These are phyloP conservation scores for Penicillium concentricum DNA, from an alignment of 2,329 filamentous ascomycete species.

Conservation along the genomic window DNA sequence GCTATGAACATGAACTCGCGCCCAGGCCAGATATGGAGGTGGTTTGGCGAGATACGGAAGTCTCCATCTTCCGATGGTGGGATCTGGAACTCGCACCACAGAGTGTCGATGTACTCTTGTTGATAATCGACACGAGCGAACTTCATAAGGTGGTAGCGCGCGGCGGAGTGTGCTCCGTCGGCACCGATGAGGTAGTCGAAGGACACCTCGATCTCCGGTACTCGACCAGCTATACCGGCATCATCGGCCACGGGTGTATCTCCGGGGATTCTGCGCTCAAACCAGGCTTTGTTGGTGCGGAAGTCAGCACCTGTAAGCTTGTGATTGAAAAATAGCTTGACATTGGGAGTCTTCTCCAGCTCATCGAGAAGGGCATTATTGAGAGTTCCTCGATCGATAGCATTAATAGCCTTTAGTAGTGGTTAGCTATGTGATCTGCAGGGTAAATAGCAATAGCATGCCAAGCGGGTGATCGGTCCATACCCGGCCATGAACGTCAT, in stretches of 20 bases:
- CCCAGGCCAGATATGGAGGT: conserved; percentile 96
- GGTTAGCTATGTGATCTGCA: conserved; percentile 3
- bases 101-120: conserved; percentile 91
- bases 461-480: conserved; percentile 25
- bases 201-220: conserved; percentile 72
- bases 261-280: conserved; percentile 58
- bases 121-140: conserved; percentile 84
- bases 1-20: conserved; percentile 98
- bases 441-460: conserved; percentile 10
- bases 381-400: conserved; percentile 78
- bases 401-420: conserved; percentile 68
- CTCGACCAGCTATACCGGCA: conserved; percentile 43
- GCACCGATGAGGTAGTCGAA: conserved; percentile 94
- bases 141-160: conserved; percentile 95
- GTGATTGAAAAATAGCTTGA: conserved; percentile 88
- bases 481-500: conserved; percentile 85
- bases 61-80: conserved; percentile 52
- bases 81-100: conserved; percentile 97
- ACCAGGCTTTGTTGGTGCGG: conserved; percentile 75
- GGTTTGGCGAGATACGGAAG: conserved; percentile 84
- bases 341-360: conserved; percentile 80
- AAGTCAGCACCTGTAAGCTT: conserved; percentile 92
- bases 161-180: conserved; percentile 90
- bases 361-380: conserved; percentile 83
- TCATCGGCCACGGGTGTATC: conserved; percentile 33